Conservation (phyloP, 2,329 filamentous ascomycete genomes). For the Ceratocystis colombiana region DNA sequence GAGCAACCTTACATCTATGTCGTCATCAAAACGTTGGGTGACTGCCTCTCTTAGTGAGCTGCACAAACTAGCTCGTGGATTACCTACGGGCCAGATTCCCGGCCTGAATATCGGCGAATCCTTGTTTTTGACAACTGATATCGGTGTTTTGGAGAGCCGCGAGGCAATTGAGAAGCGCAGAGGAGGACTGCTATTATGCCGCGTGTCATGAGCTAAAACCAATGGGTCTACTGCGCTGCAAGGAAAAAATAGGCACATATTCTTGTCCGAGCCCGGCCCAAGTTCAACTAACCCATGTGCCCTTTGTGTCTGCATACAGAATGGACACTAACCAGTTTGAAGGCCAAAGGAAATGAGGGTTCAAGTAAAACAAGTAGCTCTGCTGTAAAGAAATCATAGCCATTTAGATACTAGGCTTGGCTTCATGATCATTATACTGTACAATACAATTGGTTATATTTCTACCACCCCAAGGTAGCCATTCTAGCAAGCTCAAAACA, state of each 20-base stretch:
- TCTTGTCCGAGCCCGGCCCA: not conserved
- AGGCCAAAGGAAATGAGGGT: not conserved
- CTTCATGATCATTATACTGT: constrained; percentile 22
- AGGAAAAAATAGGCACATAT: not conserved
- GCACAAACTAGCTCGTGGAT: constrained; percentile 56
- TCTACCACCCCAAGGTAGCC: not conserved
- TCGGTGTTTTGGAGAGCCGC: constrained; percentile 67
- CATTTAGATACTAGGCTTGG: not conserved
- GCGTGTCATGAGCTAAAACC: constrained; percentile 41
- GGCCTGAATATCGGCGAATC: constrained; percentile 73
- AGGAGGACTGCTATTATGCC: constrained; percentile 70
- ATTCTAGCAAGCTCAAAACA: not conserved
- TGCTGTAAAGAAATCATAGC: not conserved
- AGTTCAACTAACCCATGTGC: not conserved
- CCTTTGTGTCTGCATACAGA: not conserved
- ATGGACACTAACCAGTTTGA: not conserved
- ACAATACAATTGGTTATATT: constrained; percentile 24
- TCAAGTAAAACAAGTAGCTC: not conserved
- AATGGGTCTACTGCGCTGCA: not conserved
- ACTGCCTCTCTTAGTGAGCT: constrained; percentile 55
- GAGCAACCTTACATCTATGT: constrained; percentile 53
- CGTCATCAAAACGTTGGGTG: constrained; percentile 64
- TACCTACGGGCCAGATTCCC: constrained; percentile 53
- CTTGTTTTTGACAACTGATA: constrained; percentile 67
- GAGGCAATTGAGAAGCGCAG: constrained; percentile 72